phyloP scores from a whole-genome alignment of 2,329 filamentous ascomycete genomes.

The Pezicula radicicola region DNA sequence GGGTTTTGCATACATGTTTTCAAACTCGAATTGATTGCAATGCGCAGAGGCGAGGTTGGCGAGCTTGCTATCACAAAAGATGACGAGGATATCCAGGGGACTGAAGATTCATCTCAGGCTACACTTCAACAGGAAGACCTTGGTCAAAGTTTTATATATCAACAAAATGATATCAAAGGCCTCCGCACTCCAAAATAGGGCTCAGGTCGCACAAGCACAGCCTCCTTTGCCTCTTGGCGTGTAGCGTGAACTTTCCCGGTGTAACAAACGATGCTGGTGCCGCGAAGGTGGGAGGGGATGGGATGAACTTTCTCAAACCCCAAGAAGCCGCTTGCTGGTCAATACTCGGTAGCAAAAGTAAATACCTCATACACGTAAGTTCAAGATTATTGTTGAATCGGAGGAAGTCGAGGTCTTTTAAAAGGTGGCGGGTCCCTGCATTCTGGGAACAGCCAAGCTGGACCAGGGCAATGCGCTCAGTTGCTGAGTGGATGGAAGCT shows the following conservation, averaged over 20 bases:
- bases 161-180: neutral
- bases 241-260: neutral
- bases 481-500: slow-evolving; percentile 1
- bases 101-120: neutral
- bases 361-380: neutral
- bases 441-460: neutral
- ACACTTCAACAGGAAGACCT: neutral
- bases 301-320: neutral
- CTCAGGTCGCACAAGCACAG: neutral
- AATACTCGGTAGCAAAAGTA: neutral
- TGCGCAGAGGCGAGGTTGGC: neutral
- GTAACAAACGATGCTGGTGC: neutral
- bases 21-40: neutral
- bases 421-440: slow-evolving; percentile 7
- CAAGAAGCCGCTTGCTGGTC: neutral
- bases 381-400: neutral
- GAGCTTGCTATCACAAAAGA: neutral
- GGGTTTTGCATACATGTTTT: slow-evolving; percentile 1
- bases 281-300: neutral
- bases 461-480: slow-evolving; percentile 2
- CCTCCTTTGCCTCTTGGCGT: neutral
- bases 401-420: neutral
- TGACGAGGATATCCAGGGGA: neutral
- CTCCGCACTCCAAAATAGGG: neutral
- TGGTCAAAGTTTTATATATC: neutral